phyloP scores from a whole-genome alignment of 129 eudicot genomes.

The Scalesia atractyloides region DNA sequence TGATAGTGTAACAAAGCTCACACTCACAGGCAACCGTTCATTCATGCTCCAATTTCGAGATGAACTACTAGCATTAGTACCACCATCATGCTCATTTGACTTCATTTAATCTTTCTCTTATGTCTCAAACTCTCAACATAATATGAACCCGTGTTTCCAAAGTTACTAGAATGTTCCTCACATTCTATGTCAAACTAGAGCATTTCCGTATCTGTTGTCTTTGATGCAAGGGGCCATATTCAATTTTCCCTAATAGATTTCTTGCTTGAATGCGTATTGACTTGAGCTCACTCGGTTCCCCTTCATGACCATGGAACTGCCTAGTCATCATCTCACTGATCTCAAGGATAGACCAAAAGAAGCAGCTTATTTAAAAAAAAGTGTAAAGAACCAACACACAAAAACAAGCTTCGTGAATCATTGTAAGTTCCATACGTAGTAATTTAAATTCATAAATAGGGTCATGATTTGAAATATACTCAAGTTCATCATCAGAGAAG shows the following conservation, averaged over 20 bases:
- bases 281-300: constrained; percentile 48
- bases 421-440: too few species aligned
- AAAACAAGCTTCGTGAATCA: too few species aligned
- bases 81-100: constrained; percentile 19
- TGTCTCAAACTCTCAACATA: constrained; percentile 22
- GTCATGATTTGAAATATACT: too few species aligned
- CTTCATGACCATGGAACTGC: constrained; percentile 35
- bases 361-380: too few species aligned
- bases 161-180: constrained; percentile 21
- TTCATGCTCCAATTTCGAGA: constrained; percentile 21
- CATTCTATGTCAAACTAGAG: constrained; percentile 44
- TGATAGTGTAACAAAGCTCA: constrained; percentile 28
- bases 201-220: constrained; percentile 21
- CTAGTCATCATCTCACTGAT: constrained; percentile 2
- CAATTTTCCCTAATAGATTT: constrained; percentile 20
- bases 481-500: too few species aligned
- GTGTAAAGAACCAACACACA: too few species aligned
- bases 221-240: constrained; percentile 23
- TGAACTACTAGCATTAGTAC: constrained; percentile 20
- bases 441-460: too few species aligned
- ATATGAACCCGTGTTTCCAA: constrained; percentile 18
- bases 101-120: constrained; percentile 14
- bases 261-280: constrained; percentile 40
- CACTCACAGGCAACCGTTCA: constrained; percentile 21
- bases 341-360: too few species aligned